Evolutionary conservation across 345 rosid genomes (phyloP), one percentile per base, ranked within the genome.

Genomic region (Jatropha curcas): DNA sequence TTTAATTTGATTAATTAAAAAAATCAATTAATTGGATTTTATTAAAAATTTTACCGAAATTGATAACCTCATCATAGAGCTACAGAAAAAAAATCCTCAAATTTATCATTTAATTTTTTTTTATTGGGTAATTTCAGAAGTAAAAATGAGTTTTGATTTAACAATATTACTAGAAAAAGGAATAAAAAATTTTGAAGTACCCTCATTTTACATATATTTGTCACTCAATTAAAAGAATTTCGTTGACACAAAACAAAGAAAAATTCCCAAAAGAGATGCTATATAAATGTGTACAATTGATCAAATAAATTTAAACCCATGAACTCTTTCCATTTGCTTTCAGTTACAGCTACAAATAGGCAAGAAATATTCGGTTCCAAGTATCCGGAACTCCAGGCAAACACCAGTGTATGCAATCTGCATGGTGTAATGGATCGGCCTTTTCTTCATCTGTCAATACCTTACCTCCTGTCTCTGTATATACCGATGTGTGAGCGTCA

Each of bases 401-500:
- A 31, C 98, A 94, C 97, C 97, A 94, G n/a, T 94, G 98, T 67
- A 94, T 94, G 82, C 97, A 94, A 76, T 94, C 98, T 12, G 98
- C 97, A 25, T 92, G 48, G 20, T 16, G 84, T 35, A 82, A 31
- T 0, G 98, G 97, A 69, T 92, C 88, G 1, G 91, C 87, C 67
- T 73, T 89, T 72, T 94, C 72, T 70, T 90, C 88, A 5, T 84
- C 86, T 3, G 88, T 90, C 65, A 94, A 62, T 8, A 94, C 8
- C 17, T 84, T 82, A 9, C 98, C 98, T 3, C 89, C 97, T 0
- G 86, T 83, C 67, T 94, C 97, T 0, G 97, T 89, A 45, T 92
- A 94, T 1, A 94, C 72, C 0, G 97, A 90, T 6, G 97, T 10
- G 77, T 94, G 97, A 0, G 82, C 98, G 65, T 94, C 98, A 7